A percentile compares a stretch with the other conserved stretches of the same genome.
Evolutionary conservation across 2,329 filamentous ascomycete species (phyloP).

Genomic region (Trichophyton equinum): DNA sequence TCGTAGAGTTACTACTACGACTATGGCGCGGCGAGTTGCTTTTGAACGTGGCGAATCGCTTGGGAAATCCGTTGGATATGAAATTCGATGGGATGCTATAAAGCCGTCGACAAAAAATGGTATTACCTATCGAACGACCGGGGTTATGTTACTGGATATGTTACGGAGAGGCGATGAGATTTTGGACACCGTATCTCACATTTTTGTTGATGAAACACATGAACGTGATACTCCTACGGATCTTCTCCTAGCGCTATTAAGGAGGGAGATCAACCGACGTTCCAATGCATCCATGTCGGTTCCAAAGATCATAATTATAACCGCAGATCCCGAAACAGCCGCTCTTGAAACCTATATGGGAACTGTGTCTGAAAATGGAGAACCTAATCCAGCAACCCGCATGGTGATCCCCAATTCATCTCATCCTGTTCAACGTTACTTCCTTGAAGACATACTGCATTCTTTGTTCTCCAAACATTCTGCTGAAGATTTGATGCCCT

Average conservation of each 20-base stretch:
- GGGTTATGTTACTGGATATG: slow-evolving; percentile 37
- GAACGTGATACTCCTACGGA: slow-evolving; percentile 36
- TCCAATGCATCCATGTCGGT: slow-evolving; percentile 20
- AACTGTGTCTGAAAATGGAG: slow-evolving; percentile 20
- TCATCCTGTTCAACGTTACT: slow-evolving; percentile 33
- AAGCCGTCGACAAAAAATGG: slow-evolving; percentile 24
- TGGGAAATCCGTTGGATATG: slow-evolving; percentile 35
- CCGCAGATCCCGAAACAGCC: slow-evolving; percentile 36
- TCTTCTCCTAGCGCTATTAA: slow-evolving; percentile 36
- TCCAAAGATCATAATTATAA: slow-evolving; percentile 39
- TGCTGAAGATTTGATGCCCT: slow-evolving; percentile 13
- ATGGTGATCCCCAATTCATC: slow-evolving; percentile 34
- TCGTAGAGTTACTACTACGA: slow-evolving; percentile 36
- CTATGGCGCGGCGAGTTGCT: slow-evolving; percentile 37
- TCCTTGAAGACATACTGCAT: slow-evolving; percentile 30
- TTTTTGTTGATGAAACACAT: slow-evolving; percentile 43
- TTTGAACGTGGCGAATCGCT: slow-evolving; percentile 33
- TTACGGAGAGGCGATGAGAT: slow-evolving; percentile 28
- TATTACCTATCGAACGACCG: slow-evolving; percentile 41
- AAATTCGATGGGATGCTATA: slow-evolving; percentile 33
- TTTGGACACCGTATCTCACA: slow-evolving; percentile 34
- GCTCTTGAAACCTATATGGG: slow-evolving; percentile 36
- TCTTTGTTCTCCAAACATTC: slow-evolving; percentile 19
- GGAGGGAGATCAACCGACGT: slow-evolving; percentile 29
- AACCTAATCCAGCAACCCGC: slow-evolving; percentile 26